Evolutionary conservation across 345 rosid genomes (phyloP), one percentile per base, ranked within the genome.

Genomic region (Aethionema arabicum): DNA sequence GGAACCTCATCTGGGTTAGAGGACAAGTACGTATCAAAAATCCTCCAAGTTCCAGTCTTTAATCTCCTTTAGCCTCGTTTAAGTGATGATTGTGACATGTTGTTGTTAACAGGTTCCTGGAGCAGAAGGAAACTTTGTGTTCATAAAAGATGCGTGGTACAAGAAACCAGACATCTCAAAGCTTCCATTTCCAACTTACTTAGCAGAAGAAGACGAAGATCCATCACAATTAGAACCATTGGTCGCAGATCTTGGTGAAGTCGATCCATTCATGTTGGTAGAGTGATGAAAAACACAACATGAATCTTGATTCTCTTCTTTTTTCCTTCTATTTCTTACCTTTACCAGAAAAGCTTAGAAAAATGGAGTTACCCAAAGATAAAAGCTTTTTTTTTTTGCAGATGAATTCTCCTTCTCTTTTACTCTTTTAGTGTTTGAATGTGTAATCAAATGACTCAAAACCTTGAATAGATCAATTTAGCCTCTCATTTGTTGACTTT

Each of bases 1-100:
- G 99, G 84, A 85, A 90, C 73, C 74, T 95, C 72, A 82, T 95
- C 74, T 88, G 93, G 93, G 98, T 90, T 71, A 86, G 67, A 79
- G 96, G 98, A 75, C 99, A 90, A 79, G 99, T 93, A 81, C 66
- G 81, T 57, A 65, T 70, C 56, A 63, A 59, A 52, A 44, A n/a
- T n/a, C n/a, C n/a, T 37, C 41, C 21, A 32, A 52, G 7, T 68
- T 52, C 40, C 4, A 33, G 12, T 9, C 32, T 56, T 45, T 65
- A 27, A 21, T n/a, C n/a, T n/a, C 12, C 46, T 12, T 3, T 40
- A 31, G 16, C 16, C n/a, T 55, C 37, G 9, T 11, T 39, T 41
- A 40, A 30, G 46, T 59, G 36, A 3, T 59, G 60, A 49, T 36
- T 59, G 41, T 60, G 67, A 38, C 13, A 15, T 30, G 60, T 32